Evolutionary conservation across 1,139 yeast species (phyloP).

Genomic region (Diutina catenulata): DNA sequence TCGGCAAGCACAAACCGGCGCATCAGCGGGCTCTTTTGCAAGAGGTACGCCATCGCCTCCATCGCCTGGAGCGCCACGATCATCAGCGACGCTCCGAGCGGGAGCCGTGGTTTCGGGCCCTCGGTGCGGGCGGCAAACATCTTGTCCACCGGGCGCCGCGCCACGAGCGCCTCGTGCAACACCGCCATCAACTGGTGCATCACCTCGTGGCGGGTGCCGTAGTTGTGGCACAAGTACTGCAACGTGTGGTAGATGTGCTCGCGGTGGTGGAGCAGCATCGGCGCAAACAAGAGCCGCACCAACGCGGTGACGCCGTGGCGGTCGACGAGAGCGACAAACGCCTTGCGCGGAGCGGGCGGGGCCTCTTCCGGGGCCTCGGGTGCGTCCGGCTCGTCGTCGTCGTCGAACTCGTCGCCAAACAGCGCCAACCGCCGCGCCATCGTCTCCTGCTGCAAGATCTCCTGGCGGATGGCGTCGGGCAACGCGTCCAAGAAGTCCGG

Average conservation of each 20-base stretch:
- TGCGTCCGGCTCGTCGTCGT: slow-evolving; percentile 13
- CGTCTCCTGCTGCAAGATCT: slow-evolving; percentile 59
- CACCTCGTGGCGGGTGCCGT: slow-evolving; percentile 72
- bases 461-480: slow-evolving; percentile 65
- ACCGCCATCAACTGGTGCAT: slow-evolving; percentile 57
- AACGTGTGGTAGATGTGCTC: slow-evolving; percentile 58
- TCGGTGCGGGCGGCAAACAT: slow-evolving; percentile 45
- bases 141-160: slow-evolving; percentile 50
- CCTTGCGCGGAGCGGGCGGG: slow-evolving; percentile 9
- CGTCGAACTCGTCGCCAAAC: slow-evolving; percentile 6
- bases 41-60: slow-evolving; percentile 61
- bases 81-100: slow-evolving; percentile 55
- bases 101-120: slow-evolving; percentile 17
- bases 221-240: slow-evolving; percentile 58
- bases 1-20: slow-evolving; percentile 72
- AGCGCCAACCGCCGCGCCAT: slow-evolving; percentile 30
- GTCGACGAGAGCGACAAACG: slow-evolving; percentile 60
- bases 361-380: slow-evolving; percentile 9
- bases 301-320: slow-evolving; percentile 66
- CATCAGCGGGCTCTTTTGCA: slow-evolving; percentile 59
- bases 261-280: slow-evolving; percentile 56
- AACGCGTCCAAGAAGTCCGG: slow-evolving; percentile 75
- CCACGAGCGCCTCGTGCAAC: slow-evolving; percentile 61
- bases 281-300: slow-evolving; percentile 59
- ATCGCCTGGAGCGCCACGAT: slow-evolving; percentile 68